phyloP scores from a whole-genome alignment of 2,329 filamentous ascomycete genomes.

The Nemania serpens region DNA sequence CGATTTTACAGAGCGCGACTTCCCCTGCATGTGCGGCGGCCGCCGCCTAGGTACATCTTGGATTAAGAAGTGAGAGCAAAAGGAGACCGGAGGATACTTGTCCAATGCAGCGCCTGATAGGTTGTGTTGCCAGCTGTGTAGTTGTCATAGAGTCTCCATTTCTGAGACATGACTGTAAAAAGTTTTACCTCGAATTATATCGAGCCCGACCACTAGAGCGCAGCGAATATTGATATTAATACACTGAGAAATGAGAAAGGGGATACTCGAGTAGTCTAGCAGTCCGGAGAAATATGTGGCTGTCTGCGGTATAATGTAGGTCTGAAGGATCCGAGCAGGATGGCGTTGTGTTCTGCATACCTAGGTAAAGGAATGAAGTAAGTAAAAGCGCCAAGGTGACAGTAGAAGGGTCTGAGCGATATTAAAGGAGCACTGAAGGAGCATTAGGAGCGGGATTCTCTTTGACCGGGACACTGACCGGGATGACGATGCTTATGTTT shows the following conservation, averaged over 20 bases:
- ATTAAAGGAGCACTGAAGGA: conserved; percentile 12
- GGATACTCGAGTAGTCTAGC: no score
- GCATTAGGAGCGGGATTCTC: not conserved
- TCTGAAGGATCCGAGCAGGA: conserved; percentile 16
- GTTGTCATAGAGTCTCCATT: not conserved
- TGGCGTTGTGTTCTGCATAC: not conserved
- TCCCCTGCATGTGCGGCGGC: conserved; percentile 25
- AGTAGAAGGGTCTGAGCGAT: conserved; percentile 17
- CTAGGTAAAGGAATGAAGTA: no score
- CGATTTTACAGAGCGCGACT: conserved; percentile 19
- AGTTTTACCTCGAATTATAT: not conserved
- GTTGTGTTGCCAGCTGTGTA: not conserved
- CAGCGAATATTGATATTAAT: not conserved
- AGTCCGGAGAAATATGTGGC: conserved; percentile 1
- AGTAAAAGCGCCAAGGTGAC: not conserved
- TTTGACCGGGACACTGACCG: not conserved
- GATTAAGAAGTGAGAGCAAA: not conserved
- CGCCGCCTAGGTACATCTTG: conserved; percentile 10
- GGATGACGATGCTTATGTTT: no score
- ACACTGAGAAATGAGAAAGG: not conserved
- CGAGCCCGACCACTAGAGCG: not conserved
- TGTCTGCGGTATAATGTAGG: not conserved
- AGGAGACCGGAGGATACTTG: not conserved
- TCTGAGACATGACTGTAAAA: conserved; percentile 12
- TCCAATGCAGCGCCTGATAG: conserved; percentile 4